Percentiles rank a stretch among this genome's conserved stretches.
These are phyloP conservation scores for Castanospermum australe DNA, from an alignment of 306 rosid genomes.

Conservation along the genomic window DNA sequence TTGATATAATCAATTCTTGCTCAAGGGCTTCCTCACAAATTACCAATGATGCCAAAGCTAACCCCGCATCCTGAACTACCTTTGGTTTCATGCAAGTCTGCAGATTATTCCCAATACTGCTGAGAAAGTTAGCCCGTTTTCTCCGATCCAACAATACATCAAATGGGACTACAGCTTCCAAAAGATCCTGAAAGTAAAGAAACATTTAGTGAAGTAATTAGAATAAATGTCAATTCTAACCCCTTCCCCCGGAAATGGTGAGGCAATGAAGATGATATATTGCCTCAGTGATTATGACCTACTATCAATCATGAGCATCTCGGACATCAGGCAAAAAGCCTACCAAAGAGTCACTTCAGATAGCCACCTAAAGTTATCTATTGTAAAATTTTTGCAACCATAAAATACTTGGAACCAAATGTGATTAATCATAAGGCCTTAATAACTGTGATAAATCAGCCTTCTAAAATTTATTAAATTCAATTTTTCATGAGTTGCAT, in stretches of 20 bases:
- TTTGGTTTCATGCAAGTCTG: conserved; percentile 56
- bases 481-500: neutral
- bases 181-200: conserved; percentile 74
- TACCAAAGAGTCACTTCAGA: conserved; percentile 21
- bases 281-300: neutral
- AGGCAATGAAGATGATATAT: conserved; percentile 21
- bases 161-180: conserved; percentile 93
- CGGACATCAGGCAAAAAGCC: conserved; percentile 7
- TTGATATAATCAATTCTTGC: conserved; percentile 81
- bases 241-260: conserved; percentile 6
- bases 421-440: neutral
- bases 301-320: conserved; percentile 3
- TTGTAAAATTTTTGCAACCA: neutral
- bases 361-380: conserved; percentile 11
- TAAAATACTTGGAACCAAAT: neutral
- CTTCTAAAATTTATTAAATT: neutral
- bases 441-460: neutral
- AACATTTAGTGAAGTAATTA: neutral
- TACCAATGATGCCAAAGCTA: conserved; percentile 84
- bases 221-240: conserved; percentile 15
- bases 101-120: conserved; percentile 45
- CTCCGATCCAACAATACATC: conserved; percentile 79
- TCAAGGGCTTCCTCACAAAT: conserved; percentile 93
- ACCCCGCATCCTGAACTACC: conserved; percentile 83
- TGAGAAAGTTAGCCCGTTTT: conserved; percentile 68